Conservation (phyloP, 2,329 filamentous ascomycete species). For the Fusarium duplospermum region DNA sequence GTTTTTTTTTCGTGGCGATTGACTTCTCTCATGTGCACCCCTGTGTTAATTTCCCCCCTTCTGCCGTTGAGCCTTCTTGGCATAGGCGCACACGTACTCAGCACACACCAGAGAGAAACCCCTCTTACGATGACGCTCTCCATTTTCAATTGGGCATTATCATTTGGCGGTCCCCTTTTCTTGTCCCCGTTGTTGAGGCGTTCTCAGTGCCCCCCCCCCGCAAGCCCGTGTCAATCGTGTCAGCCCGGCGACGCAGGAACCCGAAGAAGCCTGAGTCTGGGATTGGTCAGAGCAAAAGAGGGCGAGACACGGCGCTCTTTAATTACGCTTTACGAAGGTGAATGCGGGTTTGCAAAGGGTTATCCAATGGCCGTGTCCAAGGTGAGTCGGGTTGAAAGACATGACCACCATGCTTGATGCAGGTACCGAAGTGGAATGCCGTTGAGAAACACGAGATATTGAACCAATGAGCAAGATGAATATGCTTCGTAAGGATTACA, state of each 20-base stretch:
- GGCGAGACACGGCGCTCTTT: background rate
- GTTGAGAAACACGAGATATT: background rate
- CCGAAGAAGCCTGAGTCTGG: background rate
- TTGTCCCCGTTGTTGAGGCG: background rate
- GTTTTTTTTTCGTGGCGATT: constrained; percentile 31
- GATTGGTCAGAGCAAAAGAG: background rate
- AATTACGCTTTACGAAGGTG: background rate
- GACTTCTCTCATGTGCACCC: constrained; percentile 5
- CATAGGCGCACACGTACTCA: background rate
- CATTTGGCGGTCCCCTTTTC: constrained; percentile 5
- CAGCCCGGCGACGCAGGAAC: constrained; percentile 26
- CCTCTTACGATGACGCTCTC: constrained; percentile 19
- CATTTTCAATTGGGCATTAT: background rate
- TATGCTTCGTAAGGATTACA: background rate
- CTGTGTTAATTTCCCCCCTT: constrained; percentile 32
- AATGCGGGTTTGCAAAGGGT: background rate
- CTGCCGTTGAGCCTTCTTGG: constrained; percentile 11
- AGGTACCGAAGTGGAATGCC: background rate
- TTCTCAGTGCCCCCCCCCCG: background rate
- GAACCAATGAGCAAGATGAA: background rate
- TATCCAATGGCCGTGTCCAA: background rate
- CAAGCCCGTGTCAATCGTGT: background rate
- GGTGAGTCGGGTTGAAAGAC: background rate
- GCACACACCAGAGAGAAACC: background rate
- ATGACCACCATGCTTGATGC: background rate